Evolutionary conservation across 106 monocot species (phyloP), one percentile per base, ranked within the genome.

Genomic region (Amphibolis antarctica): DNA sequence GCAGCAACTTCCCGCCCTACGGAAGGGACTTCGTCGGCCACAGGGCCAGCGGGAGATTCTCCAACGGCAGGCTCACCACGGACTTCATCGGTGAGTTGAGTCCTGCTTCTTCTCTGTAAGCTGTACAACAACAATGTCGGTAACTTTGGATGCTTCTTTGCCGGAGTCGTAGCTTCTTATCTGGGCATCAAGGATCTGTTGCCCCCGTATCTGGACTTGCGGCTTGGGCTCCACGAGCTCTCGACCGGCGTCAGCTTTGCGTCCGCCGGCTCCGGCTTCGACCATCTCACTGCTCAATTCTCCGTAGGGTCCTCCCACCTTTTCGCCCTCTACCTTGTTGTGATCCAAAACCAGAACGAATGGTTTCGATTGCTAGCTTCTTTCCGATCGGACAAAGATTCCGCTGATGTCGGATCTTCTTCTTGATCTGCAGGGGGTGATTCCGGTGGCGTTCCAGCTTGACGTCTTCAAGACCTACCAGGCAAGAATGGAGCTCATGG

Each of bases 1-100:
- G 74, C 69, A 76, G 84, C 73, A 72, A 92, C 63, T 92, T 88
- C 78, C 80, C 80, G 0, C 92, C 92, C 0, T 92, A 88, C 25
- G 92, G 88, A 15, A 53, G 58, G 43, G 85, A 92, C 54, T 92
- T 88, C 60, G 49, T 60, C 9, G 77, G 65, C 22, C 88, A 82
- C 45, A 29, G 18, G 12, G 72, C 88, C 45, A 92, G 84, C 0
- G 92, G 92, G 6, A 72, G 92, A 69, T 92, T 92, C 68, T 73
- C 82, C 70, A 82, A 92, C 19, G 92, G 92, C 13, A 77, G 51
- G 46, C 80, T 88, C 54, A 69, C 86, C 44, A 82, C 92, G 0
- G 92, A 92, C 47, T 58, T 86, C 68, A 52, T 79, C 30, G 92
- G 90, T 91, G 19, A 53, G 36, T 56, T n/a, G n/a, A n/a, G n/a